Percentiles rank a stretch among this genome's conserved stretches.
Evolutionary conservation across 2,329 filamentous ascomycete species (phyloP).

Genomic region (Cercospora sp.): DNA sequence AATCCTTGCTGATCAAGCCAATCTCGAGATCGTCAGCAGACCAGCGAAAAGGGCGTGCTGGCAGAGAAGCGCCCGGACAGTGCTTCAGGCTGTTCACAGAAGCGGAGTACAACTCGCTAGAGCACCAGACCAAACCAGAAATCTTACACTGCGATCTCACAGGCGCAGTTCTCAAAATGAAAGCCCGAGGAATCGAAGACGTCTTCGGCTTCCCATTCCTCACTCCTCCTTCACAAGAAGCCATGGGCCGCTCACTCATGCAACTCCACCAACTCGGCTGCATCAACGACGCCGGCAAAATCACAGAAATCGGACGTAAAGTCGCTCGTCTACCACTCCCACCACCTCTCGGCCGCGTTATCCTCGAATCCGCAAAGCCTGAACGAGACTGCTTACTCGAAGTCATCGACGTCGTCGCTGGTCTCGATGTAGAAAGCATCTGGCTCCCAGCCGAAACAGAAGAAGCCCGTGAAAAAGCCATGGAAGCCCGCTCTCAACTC

Average conservation of each 20-base stretch:
- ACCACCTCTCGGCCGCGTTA: constrained; percentile 75
- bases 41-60: constrained; percentile 86
- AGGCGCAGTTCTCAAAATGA: constrained; percentile 87
- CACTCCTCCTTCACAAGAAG: constrained; percentile 73
- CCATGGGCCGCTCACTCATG: constrained; percentile 77
- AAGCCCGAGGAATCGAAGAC: constrained; percentile 82
- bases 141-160: constrained; percentile 88
- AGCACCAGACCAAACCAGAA: constrained; percentile 78
- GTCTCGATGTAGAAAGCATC: constrained; percentile 64
- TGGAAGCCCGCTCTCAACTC: constrained; percentile 56
- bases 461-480: constrained; percentile 60
- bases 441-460: constrained; percentile 61
- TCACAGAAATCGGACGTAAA: constrained; percentile 71
- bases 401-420: constrained; percentile 78
- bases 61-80: constrained; percentile 85
- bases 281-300: constrained; percentile 67
- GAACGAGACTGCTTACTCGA: constrained; percentile 74
- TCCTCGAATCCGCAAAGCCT: constrained; percentile 73
- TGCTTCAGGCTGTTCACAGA: constrained; percentile 90
- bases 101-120: constrained; percentile 66
- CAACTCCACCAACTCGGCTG: constrained; percentile 79
- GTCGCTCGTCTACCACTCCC: constrained; percentile 84
- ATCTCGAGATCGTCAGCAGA: constrained; percentile 93
- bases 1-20: constrained; percentile 84
- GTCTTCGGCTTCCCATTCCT: constrained; percentile 81